These are phyloP conservation scores for Croton setiger DNA, from an alignment of 441 rosid species.

Conservation along the genomic window DNA sequence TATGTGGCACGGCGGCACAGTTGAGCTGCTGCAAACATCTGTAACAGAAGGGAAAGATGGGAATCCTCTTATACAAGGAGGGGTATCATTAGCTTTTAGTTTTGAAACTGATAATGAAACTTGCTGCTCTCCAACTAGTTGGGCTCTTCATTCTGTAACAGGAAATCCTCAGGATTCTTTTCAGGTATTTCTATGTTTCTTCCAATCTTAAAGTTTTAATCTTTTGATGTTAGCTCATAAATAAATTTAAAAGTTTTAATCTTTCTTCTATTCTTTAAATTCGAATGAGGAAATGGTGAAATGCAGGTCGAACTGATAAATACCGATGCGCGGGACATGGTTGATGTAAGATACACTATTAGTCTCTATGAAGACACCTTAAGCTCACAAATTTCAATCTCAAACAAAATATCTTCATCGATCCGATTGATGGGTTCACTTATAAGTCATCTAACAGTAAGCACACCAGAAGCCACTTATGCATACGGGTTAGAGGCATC, in stretches of 20 bases:
- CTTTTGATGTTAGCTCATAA: not conserved
- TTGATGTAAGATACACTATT: slow-evolving; percentile 52
- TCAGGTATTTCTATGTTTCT: slow-evolving; percentile 36
- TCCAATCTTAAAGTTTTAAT: not conserved
- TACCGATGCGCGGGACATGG: slow-evolving; percentile 40
- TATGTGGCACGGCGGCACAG: slow-evolving; percentile 73
- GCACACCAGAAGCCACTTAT: slow-evolving; percentile 80
- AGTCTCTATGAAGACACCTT: slow-evolving; percentile 47
- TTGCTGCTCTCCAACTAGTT: slow-evolving; percentile 48
- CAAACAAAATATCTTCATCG: slow-evolving; percentile 42
- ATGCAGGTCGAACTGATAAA: slow-evolving; percentile 65
- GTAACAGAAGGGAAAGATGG: slow-evolving; percentile 59
- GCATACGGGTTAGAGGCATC: slow-evolving; percentile 73
- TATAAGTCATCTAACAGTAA: slow-evolving; percentile 70
- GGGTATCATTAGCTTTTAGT: slow-evolving; percentile 51
- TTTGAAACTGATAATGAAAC: slow-evolving; percentile 37
- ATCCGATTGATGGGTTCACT: slow-evolving; percentile 46
- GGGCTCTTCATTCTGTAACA: slow-evolving; percentile 53
- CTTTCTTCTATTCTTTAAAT: no score
- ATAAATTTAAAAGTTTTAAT: no score
- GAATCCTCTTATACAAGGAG: slow-evolving; percentile 61
- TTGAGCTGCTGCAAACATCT: slow-evolving; percentile 83
- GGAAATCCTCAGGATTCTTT: slow-evolving; percentile 56
- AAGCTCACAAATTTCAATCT: slow-evolving; percentile 51
- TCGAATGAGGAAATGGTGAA: slow-evolving; percentile 14